Percentiles rank a stretch among this genome's conserved stretches.
Conservation (phyloP, 139 green algal species). For the Chlamydomonas sp. region DNA sequence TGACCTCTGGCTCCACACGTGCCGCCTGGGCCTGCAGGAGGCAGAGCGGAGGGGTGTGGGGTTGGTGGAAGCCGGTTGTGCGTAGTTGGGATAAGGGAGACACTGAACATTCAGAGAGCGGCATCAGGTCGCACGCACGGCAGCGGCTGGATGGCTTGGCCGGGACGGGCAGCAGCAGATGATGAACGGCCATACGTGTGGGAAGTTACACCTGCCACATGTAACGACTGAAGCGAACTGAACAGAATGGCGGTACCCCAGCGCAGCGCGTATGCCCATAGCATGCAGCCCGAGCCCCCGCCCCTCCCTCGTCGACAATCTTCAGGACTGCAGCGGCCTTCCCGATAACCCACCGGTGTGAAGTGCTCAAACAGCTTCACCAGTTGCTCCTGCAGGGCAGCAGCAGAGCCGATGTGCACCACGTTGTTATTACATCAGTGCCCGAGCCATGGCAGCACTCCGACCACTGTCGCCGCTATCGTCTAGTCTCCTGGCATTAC, state of each 20-base stretch:
- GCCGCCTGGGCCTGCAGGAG: slow-evolving; percentile 36
- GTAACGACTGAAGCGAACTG: too few species aligned
- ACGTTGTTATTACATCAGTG: background rate
- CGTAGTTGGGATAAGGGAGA: background rate
- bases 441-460: background rate
- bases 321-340: background rate
- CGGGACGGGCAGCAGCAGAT: too few species aligned
- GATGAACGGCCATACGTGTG: too few species aligned
- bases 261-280: too few species aligned
- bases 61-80: background rate
- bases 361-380: slow-evolving; percentile 72
- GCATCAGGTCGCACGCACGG: too few species aligned
- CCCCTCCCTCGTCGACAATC: background rate
- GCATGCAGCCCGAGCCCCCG: too few species aligned
- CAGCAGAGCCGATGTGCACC: background rate
- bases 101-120: slow-evolving; percentile 1
- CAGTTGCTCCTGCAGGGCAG: slow-evolving; percentile 76
- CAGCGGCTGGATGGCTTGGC: too few species aligned
- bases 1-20: slow-evolving; percentile 66
- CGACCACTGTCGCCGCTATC: background rate
- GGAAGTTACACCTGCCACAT: too few species aligned
- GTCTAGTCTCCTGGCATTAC: too few species aligned
- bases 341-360: slow-evolving; percentile 50
- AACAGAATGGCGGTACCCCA: too few species aligned
- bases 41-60: background rate